Evolutionary conservation across 106 monocot genomes (phyloP), one percentile per base, ranked within the genome.

Genomic region (Acorus calamus): DNA sequence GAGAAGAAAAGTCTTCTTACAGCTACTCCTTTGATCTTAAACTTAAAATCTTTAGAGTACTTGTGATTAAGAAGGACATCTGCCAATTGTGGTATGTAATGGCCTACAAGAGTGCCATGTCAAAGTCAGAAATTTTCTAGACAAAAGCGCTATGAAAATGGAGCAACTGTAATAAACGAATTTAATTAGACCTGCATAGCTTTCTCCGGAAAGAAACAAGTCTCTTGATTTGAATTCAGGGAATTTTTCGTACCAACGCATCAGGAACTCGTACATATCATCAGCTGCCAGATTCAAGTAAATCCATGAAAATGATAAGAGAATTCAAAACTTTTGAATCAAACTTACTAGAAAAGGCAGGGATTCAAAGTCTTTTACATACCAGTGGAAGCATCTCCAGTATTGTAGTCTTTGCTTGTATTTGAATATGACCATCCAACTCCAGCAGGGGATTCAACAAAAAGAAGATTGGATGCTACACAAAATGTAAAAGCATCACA

Each of bases 351-450:
- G 11, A 11, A 28, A 28, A 28, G 28, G 28, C 28, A 28, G 28
- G 1, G 28, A 28, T 28, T 28, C 28, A 28, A 60, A 42, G 28
- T 51, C 9, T 51, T 51, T 9, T 51, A 7, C 51, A 11, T 52
- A 65, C 68, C 68, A 14, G 68, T 68, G 47, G n/a, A 9, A n/a
- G 45, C 47, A 58, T 68, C 68, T 57, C 68, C 68, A 57, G 3
- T 48, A 41, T 45, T 68, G 47, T 68, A 68, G 42, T 68, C 68
- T 3, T 55, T 47, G 11, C 46, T 57, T 11, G 55, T 68, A 57
- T 68, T 68, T 7, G 57, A 68, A 42, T 68, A 68, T 11, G 68
- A 68, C 68, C 68, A 68, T 47, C 68, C 68, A 57, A 68, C 68
- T 47, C 68, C 68, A 8, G 68, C 68, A n/a, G 68, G 68, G 8